Base-by-base conservation (phyloP, 129 eudicot species). In the Rutidosis leptorrhynchoides region DNA sequence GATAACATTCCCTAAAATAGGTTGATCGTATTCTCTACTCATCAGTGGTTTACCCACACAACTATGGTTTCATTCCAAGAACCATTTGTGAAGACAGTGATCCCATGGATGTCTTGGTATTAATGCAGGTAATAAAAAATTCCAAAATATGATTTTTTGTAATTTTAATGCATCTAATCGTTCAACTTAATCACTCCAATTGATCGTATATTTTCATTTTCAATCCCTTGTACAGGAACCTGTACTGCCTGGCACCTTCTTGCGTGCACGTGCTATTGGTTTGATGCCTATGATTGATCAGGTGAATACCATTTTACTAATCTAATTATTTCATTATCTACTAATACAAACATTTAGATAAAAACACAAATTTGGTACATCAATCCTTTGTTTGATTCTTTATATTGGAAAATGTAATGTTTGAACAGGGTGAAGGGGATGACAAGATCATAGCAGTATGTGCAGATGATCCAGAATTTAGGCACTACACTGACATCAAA, bases 201-300 rank as follows among this genome's bases (percentile, higher is more conserved):
- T 69, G 27, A 61, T 42, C 14, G 3, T 67, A 0, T 0, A 0
- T 33, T 15, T 62, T 65, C n/a, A 7, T 24, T 55, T 22, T 6
- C 3, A 7, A 64, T 64, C 25, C 43, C 25, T 8, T 76, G 23
- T 57, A 65, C 65, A 92, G 98, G 98, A 92, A 79, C 98, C 98
- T 56, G 91, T 92, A 42, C 75, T 85, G 15, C 95, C 98, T 22
- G 96, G 95, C 71, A 83, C 87, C 62, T 92, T 81, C 73, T 86
- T 92, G 30, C 96, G 98, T 63, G 98, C 98, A 15, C 87, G 96
- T 55, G 96, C 98, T 12, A 92, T 92, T 69, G 98, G 98, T 46
- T 74, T 92, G 77, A 88, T 92, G 98, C 96, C 96, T 56, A 92
- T 92, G 96, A 92, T 85, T 76, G 98, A 92, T 67, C 98, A 92